Percentiles rank a stretch among this genome's conserved stretches.
phyloP scores from a whole-genome alignment of 768 basidiomycete genomes.

The Collybia mongolica region DNA sequence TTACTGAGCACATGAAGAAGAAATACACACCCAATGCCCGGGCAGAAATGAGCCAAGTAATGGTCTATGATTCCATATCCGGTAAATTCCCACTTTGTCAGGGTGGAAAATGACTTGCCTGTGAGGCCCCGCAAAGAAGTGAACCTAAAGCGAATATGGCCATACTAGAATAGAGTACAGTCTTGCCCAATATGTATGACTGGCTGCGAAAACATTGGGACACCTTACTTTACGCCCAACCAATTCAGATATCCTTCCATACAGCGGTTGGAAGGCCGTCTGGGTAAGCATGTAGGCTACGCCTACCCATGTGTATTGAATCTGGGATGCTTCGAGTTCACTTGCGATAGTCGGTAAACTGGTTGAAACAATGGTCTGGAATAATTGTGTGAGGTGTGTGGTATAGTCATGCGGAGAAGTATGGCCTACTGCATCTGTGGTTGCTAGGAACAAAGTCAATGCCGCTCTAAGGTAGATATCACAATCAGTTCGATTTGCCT shows the following conservation, averaged over 20 bases:
- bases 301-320: conserved; percentile 84
- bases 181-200: conserved; percentile 35
- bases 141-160: conserved; percentile 75
- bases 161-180: conserved; percentile 71
- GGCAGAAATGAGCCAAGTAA: conserved; percentile 65
- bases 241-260: conserved; percentile 78
- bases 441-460: conserved; percentile 79
- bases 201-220: neutral
- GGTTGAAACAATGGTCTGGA: conserved; percentile 74
- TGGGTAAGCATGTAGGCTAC: conserved; percentile 86
- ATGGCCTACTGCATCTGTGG: conserved; percentile 73
- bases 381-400: conserved; percentile 3
- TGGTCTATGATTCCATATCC: conserved; percentile 34
- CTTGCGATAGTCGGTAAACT: conserved; percentile 78
- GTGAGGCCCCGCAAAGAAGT: conserved; percentile 73
- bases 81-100: conserved; percentile 16
- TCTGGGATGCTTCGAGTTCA: conserved; percentile 63
- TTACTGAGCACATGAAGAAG: neutral
- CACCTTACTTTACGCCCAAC: conserved; percentile 68
- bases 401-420: neutral
- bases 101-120: conserved; percentile 41
- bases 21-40: conserved; percentile 43
- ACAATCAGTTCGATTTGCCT: conserved; percentile 3
- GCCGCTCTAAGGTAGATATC: conserved; percentile 53
- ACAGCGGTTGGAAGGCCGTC: conserved; percentile 82